Percentiles rank a stretch among this genome's conserved stretches.
Evolutionary conservation across 1,139 yeast species (phyloP).

Genomic region (Scheffersomyces titani): DNA sequence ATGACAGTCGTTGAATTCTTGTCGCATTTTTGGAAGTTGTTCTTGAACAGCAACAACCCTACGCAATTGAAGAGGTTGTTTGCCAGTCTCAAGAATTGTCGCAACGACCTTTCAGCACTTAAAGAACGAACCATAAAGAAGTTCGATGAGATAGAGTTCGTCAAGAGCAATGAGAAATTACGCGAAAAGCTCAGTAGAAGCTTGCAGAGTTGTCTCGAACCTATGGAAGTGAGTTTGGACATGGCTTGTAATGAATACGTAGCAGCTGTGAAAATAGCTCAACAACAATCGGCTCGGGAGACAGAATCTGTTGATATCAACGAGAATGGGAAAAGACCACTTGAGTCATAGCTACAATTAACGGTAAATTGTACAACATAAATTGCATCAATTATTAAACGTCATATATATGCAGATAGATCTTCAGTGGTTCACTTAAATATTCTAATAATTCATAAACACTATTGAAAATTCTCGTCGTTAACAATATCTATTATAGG

Average conservation of each 20-base stretch:
- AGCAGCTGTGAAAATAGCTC: conserved; percentile 24
- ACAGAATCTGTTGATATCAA: conserved; percentile 15
- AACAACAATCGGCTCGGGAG: conserved; percentile 10
- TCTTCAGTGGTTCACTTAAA: too few species aligned
- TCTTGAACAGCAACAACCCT: conserved; percentile 39
- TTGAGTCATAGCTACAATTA: conserved; percentile 1
- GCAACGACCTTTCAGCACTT: conserved; percentile 12
- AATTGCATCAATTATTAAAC: neutral
- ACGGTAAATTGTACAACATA: too few species aligned
- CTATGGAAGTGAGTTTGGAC: conserved; percentile 30
- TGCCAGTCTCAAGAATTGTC: conserved; percentile 36
- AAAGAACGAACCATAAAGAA: conserved; percentile 10
- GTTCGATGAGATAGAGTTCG: conserved; percentile 10
- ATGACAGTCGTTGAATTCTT: conserved; percentile 43
- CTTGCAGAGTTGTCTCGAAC: conserved; percentile 28
- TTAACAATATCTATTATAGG: too few species aligned
- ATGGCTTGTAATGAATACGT: conserved; percentile 35
- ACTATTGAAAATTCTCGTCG: too few species aligned
- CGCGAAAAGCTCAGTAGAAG: conserved; percentile 37
- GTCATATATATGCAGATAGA: too few species aligned
- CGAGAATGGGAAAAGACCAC: conserved; percentile 30
- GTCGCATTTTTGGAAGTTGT: conserved; percentile 47
- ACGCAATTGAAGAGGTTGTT: conserved; percentile 40
- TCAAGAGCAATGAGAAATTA: conserved; percentile 29
- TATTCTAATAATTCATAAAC: too few species aligned